Conservation (phyloP, 2,329 filamentous ascomycete species). For the Neocucurbitaria cava region DNA sequence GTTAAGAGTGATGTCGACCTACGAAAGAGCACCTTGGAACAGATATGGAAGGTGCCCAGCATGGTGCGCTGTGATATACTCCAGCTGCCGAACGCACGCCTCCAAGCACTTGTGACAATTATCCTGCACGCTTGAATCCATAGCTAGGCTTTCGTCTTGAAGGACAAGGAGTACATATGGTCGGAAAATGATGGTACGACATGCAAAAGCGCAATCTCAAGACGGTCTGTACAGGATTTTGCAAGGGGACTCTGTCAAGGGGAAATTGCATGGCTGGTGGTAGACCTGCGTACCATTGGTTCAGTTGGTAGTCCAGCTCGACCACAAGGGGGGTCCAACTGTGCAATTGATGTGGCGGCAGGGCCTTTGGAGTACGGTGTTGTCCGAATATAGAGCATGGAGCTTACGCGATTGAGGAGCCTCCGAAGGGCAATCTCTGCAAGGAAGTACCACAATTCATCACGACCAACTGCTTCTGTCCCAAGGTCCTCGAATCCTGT, state of each 20-base stretch:
- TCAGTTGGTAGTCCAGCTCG: conserved; percentile 81
- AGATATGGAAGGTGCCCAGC: conserved; percentile 85
- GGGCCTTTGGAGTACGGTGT: conserved; percentile 43
- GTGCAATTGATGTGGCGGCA: conserved; percentile 70
- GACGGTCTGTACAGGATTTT: conserved; percentile 80
- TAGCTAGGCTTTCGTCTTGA: conserved; percentile 74
- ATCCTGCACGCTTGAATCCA: conserved; percentile 76
- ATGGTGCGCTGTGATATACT: conserved; percentile 80
- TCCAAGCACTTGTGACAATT: conserved; percentile 84
- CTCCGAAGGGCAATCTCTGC: conserved; percentile 81
- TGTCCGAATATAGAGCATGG: conserved; percentile 79
- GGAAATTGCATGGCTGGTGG: conserved; percentile 79
- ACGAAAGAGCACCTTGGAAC: conserved; percentile 77
- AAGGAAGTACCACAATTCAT: conserved; percentile 86
- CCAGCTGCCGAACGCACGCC: conserved; percentile 78
- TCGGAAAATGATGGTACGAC: conserved; percentile 84
- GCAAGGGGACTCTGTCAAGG: conserved; percentile 69
- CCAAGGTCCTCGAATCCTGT: conserved; percentile 75
- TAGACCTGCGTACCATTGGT: conserved; percentile 83
- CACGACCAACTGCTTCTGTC: conserved; percentile 71
- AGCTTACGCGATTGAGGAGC: conserved; percentile 78
- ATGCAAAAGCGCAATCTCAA: conserved; percentile 78
- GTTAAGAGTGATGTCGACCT: conserved; percentile 22
- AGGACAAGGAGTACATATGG: conserved; percentile 83
- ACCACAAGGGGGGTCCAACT: conserved; percentile 78